Base-by-base conservation (phyloP, 768 basidiomycete species). In the Leccinum imitatum region DNA sequence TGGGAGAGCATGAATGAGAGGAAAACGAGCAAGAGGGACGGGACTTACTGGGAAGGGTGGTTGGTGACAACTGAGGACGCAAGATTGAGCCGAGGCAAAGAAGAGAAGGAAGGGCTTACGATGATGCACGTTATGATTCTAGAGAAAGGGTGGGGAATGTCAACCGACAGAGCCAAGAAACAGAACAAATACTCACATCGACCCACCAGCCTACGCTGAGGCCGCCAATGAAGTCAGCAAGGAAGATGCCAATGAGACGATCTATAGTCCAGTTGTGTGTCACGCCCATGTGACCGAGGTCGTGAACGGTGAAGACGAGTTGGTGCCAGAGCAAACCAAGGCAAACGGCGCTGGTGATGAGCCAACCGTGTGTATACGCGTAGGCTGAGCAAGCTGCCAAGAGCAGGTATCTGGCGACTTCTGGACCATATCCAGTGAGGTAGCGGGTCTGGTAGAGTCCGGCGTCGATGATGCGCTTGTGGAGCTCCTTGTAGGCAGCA, bases 201-300 rank as follows among this genome's bases (percentile, higher is more conserved):
- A 93, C 91, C 96, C 96, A 99, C 97, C 97, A 99, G 44, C 95
- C 93, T 23, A 97, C 82, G 71, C 95, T 97, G 56, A 99, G 78
- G 5, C 97, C 97, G 25, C 97, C 97, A 51, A 95, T 78, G 68
- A 88, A 93, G 71, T 94, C 84, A 0, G 96, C 91, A 50, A 98
- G 77, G 33, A 87, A 70, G 41, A 89, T 95, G 13, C 86, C 89
- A 37, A 95, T 75, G 39, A 93, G 67, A 33, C 95, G 84, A 73
- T 99, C 96, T 50, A 79, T 75, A 15, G 80, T 73, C 90, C 93
- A 96, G 68, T 89, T 77, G 60, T 95, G 94, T 6, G 94, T 95
- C 60, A 98, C 88, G 35, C 93, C 93, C 76, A 91, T 86, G 76
- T 99, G 97, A 2, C 96, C 97, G 10, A 97, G 84, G 75, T 99